Conservation (phyloP, 805 yeast species). For the Kuraishia cidri region DNA sequence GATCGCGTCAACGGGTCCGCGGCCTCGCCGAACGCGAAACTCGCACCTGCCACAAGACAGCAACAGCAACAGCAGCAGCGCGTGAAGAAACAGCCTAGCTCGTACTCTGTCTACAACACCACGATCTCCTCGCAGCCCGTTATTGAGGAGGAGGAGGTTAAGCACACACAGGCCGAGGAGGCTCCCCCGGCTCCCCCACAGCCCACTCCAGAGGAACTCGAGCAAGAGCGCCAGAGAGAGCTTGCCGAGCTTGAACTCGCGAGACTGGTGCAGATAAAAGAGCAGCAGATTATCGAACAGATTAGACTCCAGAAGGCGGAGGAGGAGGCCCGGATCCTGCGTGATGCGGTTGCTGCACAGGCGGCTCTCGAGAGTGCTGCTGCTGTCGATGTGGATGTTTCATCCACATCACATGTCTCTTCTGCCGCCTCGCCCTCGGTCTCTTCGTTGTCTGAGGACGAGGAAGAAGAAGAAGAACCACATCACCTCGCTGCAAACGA, state of each 20-base stretch:
- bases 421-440: too few species aligned
- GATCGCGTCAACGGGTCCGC: too few species aligned
- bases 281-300: constrained; percentile 1
- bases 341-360: not conserved
- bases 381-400: constrained; percentile 2
- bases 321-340: not conserved
- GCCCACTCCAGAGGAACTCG: constrained; percentile 25
- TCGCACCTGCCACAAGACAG: not conserved
- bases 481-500: too few species aligned
- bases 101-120: constrained; percentile 1
- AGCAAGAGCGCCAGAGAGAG: too few species aligned
- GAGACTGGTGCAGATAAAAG: too few species aligned
- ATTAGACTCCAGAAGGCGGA: constrained; percentile 1
- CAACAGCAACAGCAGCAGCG: not conserved
- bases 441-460: too few species aligned
- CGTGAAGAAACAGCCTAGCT: constrained; percentile 1
- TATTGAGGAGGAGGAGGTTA: constrained; percentile 3
- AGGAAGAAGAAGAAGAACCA: constrained; percentile 8
- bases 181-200: too few species aligned
- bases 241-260: too few species aligned
- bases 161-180: not conserved
- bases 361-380: not conserved
- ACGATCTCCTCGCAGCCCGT: not conserved
- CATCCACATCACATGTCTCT: too few species aligned
- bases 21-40: not conserved